Evolutionary conservation across 192 early-diverging fungal species (phyloP), one percentile per base, ranked within the genome.

Genomic region (Coemansia sp.): DNA sequence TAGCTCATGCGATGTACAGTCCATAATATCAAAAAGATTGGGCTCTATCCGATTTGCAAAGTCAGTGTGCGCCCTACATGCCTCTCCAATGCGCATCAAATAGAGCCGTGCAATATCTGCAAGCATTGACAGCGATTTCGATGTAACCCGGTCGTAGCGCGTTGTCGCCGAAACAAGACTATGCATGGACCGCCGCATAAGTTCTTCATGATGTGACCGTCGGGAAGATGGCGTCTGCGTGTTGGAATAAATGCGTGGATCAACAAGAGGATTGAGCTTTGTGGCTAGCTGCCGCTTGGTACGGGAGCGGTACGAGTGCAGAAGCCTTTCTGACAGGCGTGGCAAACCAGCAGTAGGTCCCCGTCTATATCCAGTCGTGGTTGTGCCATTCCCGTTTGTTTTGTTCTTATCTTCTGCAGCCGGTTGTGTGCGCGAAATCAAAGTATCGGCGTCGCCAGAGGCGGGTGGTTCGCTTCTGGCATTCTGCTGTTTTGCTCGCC

Each of bases 181-280:
- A n/a, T 82, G 79, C n/a, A 76, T 59, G 7, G 74, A 74, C 56
- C 70, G 62, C 16, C 79, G 79, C 79, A 82, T 82, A 8, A 39
- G 64, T 47, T 74, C 71, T n/a, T 76, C 71, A 18, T 77, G 63
- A 51, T 77, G 63, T 2, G 74, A 67, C 13, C 63, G 65, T 11
- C 45, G 56, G 3, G 71, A 57, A 18, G 61, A 67, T 5, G 57
- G 41, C 15, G 22, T 52, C 21, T 56, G 63, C 13, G 65, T 26
- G 26, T 57, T 41, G 45, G 61, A 37, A 21, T 68, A 68, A 16
- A 72, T 40, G 57, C 72, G 80, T 39, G 71, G 59, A 22, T 77
- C 71, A 11, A 74, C 47, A 13, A 77, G 62, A 16, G 70, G 62
- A 15, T 63, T 68, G 9, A 63, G 41, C 52, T 65, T 59, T 39